A percentile compares a stretch with the other conserved stretches of the same genome.
Evolutionary conservation across 1,284 basidiomycete species (phyloP).

Genomic region (Trichosporon asahii): DNA sequence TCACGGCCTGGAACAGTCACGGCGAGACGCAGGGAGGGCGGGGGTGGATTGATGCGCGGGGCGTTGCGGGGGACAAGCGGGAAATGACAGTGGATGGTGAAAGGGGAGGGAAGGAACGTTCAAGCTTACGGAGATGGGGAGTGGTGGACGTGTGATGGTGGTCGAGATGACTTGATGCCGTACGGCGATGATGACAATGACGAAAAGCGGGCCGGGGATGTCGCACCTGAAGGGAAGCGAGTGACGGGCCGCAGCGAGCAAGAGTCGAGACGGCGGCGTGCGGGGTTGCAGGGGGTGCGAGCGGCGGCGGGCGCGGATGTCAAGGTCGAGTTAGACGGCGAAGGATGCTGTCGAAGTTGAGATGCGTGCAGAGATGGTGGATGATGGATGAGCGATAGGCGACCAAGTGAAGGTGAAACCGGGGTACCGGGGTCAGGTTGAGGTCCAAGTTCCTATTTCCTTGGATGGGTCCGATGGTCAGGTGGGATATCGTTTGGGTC

Average conservation of each 20-base stretch:
- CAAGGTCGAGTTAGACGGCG: background rate
- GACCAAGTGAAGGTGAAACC: background rate
- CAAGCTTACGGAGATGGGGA: background rate
- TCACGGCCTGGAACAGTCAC: background rate
- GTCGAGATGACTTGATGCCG: background rate
- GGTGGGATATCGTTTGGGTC: background rate
- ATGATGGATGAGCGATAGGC: background rate
- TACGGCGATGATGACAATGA: constrained; percentile 1
- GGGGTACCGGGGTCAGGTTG: background rate
- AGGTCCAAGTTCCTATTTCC: background rate
- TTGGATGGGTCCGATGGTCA: background rate
- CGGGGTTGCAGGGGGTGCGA: background rate
- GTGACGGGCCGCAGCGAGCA: background rate
- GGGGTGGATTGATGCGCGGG: background rate
- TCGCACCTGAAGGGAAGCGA: background rate
- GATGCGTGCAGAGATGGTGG: background rate
- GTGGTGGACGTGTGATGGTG: background rate
- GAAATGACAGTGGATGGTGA: background rate
- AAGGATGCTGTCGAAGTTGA: background rate
- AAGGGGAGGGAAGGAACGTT: background rate
- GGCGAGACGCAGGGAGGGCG: background rate
- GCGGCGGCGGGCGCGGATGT: background rate
- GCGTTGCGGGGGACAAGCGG: background rate
- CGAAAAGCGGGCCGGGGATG: background rate
- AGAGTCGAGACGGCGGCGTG: background rate